Conservation (phyloP, 257 asterid species). For the Cinchona pubescens region DNA sequence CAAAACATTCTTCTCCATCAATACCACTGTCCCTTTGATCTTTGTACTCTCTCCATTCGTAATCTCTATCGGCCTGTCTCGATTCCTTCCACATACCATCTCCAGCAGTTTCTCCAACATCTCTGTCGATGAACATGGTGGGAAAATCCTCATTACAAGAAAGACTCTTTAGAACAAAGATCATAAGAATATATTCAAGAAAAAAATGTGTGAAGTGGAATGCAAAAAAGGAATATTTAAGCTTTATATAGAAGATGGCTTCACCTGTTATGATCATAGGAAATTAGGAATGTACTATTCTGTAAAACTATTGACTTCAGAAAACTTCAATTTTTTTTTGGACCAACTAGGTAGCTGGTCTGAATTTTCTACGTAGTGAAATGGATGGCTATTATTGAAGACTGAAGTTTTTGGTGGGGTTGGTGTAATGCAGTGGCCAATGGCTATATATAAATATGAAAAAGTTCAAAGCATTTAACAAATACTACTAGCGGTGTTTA, state of each 20-base stretch:
- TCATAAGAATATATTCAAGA: background rate
- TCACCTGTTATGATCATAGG: background rate
- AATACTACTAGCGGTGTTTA: too few species aligned
- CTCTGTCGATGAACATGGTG: conserved; percentile 20
- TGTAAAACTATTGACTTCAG: background rate
- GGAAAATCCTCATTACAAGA: conserved; percentile 10
- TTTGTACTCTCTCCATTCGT: conserved; percentile 19
- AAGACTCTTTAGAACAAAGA: background rate
- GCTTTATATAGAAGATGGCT: conserved; percentile 2
- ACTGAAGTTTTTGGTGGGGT: background rate
- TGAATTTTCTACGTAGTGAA: background rate
- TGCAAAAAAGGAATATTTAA: too few species aligned
- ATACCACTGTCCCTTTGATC: conserved; percentile 53
- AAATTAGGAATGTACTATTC: background rate
- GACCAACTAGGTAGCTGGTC: background rate
- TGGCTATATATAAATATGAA: too few species aligned
- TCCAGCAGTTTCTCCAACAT: conserved; percentile 44
- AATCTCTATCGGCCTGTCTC: conserved; percentile 23
- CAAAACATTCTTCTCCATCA: conserved; percentile 65
- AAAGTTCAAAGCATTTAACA: background rate
- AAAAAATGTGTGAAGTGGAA: background rate
- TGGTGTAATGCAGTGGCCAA: too few species aligned
- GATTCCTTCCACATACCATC: conserved; percentile 39
- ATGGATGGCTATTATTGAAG: background rate
- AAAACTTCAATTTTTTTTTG: background rate